Base-by-base conservation (phyloP, 345 rosid genomes). In the Cardamine chenopodiifolia region DNA sequence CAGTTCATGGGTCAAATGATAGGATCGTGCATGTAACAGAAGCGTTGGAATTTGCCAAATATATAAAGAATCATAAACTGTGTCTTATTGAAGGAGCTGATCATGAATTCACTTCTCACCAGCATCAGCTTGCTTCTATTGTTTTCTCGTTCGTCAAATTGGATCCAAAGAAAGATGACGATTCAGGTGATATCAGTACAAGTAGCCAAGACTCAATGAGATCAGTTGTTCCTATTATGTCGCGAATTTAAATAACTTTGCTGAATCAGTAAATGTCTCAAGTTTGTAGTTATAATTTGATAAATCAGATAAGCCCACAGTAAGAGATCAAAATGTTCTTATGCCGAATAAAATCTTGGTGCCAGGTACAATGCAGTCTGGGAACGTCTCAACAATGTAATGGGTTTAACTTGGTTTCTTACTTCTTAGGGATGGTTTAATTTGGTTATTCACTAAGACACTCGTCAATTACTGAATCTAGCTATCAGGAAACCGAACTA, bases 51-150 rank as follows among this genome's bases (percentile, higher is more conserved):
- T 94, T 94, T 52, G 89, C 83, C 34, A 87, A 74, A 78, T 31
- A 82, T 68, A 86, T 90, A 70, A 80, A 44, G 25, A 90, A 90
- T 73, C 97, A 92, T 72, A 78, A 76, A 77, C 63, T 94, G 57
- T 78, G 78, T 66, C 74, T 89, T 34, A 70, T 92, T 44, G 84
- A 87, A 73, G 97, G 85, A 80, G 97, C 97, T 56, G 93, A 94
- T 85, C 98, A 91, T 69, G 97, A 90, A 47, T 94, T 81, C 77
- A 85, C 96, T 28, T 71, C 76, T 40, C 96, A 90, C 80, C 97
- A 90, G 72, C 72, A 77, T 29, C 84, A 94, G 61, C 78, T 94
- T 29, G 77, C 85, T 44, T 79, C 86, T 3, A 62, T 72, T 42
- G 87, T 86, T 60, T 47, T 86, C 0, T 79, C 88, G 54, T 94